These are phyloP conservation scores for Friedmanniomyces simplex DNA, from an alignment of 495 filamentous ascomycete species.

Conservation along the genomic window DNA sequence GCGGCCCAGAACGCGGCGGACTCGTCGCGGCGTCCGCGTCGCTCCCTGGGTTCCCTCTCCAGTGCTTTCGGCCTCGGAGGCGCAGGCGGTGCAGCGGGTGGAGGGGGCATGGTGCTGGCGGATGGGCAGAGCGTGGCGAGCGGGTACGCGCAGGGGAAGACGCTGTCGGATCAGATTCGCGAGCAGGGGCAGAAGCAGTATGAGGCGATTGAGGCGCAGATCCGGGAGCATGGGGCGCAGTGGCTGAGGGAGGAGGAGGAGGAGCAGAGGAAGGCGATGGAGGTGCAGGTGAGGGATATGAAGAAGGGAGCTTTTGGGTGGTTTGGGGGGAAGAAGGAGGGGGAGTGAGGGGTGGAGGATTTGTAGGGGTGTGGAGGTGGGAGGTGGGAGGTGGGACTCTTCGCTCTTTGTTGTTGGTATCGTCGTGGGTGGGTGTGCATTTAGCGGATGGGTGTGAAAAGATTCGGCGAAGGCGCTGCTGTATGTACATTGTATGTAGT, in stretches of 20 bases:
- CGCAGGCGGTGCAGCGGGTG: constrained; percentile 16
- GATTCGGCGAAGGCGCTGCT: too few relatives aligned
- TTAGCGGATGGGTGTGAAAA: not conserved
- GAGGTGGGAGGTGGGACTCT: not conserved
- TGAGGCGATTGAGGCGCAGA: constrained; percentile 75
- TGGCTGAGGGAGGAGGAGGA: constrained; percentile 87
- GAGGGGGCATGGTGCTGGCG: constrained; percentile 42
- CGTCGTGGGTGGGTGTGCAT: not conserved
- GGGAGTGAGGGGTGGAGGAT: not conserved
- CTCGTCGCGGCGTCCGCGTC: constrained; percentile 48
- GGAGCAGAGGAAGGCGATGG: constrained; percentile 70
- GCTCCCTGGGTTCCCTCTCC: constrained; percentile 46
- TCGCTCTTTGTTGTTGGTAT: constrained; percentile 4
- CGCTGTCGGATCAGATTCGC: constrained; percentile 83
- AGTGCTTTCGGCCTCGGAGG: constrained; percentile 64
- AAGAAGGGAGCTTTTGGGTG: constrained; percentile 51
- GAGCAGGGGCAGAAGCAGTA: constrained; percentile 87
- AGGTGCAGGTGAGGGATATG: constrained; percentile 86
- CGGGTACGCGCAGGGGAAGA: constrained; percentile 79
- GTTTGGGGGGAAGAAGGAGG: constrained; percentile 34
- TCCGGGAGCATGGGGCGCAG: constrained; percentile 82
- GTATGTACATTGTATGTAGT: too few relatives aligned
- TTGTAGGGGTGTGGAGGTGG: not conserved
- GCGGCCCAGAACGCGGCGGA: constrained; percentile 64
- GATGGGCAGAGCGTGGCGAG: constrained; percentile 57